These are phyloP conservation scores for Mangifera indica DNA, from an alignment of 345 rosid genomes.

Conservation along the genomic window DNA sequence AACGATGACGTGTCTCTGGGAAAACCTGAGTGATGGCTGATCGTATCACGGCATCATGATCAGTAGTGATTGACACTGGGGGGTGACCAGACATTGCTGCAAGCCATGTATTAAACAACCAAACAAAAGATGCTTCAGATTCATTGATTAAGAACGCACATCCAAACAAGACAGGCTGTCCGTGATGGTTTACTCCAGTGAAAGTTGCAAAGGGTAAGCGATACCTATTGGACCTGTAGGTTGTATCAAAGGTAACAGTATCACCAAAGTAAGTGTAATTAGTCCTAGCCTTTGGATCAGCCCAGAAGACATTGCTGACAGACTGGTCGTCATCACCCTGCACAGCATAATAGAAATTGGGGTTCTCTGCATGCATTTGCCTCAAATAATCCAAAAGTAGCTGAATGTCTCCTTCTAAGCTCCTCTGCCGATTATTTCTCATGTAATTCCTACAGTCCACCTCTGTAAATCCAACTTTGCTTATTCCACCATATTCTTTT, in stretches of 20 bases:
- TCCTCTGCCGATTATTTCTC: conserved; percentile 49
- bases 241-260: conserved; percentile 50
- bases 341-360: conserved; percentile 47
- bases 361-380: conserved; percentile 45
- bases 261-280: conserved; percentile 54
- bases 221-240: conserved; percentile 47
- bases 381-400: conserved; percentile 50
- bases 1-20: conserved; percentile 48
- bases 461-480: conserved; percentile 52
- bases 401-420: conserved; percentile 44
- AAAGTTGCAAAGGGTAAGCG: conserved; percentile 58
- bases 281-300: conserved; percentile 44
- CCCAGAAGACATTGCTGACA: conserved; percentile 49
- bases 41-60: conserved; percentile 43
- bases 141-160: conserved; percentile 54
- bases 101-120: conserved; percentile 56
- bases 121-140: conserved; percentile 46
- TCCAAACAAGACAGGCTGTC: conserved; percentile 57
- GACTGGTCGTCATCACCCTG: conserved; percentile 44
- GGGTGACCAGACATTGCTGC: conserved; percentile 45
- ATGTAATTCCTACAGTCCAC: conserved; percentile 54
- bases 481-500: conserved; percentile 50
- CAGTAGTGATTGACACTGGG: conserved; percentile 49
- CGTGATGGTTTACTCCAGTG: conserved; percentile 63
- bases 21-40: conserved; percentile 45